A percentile compares a stretch with the other conserved stretches of the same genome.
These are phyloP conservation scores for Russula ochroleuca DNA, from an alignment of 768 basidiomycete species.

Conservation along the genomic window DNA sequence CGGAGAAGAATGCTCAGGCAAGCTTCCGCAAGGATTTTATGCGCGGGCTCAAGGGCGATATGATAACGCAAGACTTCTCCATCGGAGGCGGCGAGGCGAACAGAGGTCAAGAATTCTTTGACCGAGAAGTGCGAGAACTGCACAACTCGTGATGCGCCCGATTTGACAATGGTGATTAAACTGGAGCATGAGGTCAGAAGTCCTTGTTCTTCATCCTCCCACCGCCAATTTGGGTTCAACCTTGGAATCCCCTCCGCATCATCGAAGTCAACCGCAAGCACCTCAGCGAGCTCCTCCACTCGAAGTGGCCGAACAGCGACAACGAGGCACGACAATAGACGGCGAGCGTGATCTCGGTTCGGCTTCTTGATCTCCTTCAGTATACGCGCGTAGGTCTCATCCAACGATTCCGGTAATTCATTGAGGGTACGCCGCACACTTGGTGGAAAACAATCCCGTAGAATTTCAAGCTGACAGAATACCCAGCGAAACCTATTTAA, in stretches of 20 bases:
- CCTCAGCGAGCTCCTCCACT: neutral
- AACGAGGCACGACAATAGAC: neutral
- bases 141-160: neutral
- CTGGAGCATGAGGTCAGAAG: neutral
- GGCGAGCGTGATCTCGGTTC: neutral
- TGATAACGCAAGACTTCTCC: neutral
- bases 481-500: neutral
- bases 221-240: neutral
- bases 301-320: neutral
- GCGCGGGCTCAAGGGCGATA: neutral
- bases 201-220: neutral
- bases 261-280: neutral
- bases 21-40: neutral
- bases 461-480: neutral
- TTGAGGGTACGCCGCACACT: neutral
- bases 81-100: neutral
- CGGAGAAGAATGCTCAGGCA: neutral
- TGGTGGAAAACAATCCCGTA: neutral
- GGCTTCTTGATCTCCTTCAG: neutral
- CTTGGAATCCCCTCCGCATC: neutral
- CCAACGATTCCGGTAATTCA: neutral
- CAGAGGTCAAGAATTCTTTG: neutral
- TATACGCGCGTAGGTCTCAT: neutral
- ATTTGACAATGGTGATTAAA: neutral
- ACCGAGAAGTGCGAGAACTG: neutral